A percentile compares a stretch with the other conserved stretches of the same genome.
Conservation (phyloP, 2,329 filamentous ascomycete genomes). For the Aspergillus ochraceus region DNA sequence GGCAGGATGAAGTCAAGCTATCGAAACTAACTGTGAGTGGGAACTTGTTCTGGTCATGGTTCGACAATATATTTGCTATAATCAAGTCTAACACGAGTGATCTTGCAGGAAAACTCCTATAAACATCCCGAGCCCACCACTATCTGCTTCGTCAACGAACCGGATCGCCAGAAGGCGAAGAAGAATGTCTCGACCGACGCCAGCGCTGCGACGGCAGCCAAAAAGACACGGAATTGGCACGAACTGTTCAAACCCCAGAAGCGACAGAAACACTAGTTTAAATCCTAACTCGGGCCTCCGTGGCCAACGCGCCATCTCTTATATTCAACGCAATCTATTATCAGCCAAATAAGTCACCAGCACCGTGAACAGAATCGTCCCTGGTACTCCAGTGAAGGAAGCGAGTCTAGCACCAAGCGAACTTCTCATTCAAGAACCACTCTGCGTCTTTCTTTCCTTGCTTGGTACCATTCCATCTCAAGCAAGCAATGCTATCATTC, state of each 20-base stretch:
- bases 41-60: not conserved
- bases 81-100: constrained; percentile 6
- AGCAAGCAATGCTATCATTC: constrained; percentile 46
- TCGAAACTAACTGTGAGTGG: constrained; percentile 34
- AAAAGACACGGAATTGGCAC: constrained; percentile 45
- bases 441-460: constrained; percentile 41
- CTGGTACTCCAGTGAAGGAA: not conserved
- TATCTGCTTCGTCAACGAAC: constrained; percentile 36
- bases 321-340: not conserved
- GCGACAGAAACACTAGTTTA: constrained; percentile 29
- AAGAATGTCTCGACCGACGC: constrained; percentile 25
- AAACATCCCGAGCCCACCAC: constrained; percentile 36
- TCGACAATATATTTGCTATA: not conserved
- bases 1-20: constrained; percentile 37
- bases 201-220: constrained; percentile 27
- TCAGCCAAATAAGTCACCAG: not conserved
- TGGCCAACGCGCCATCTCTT: not conserved
- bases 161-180: constrained; percentile 29
- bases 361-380: not conserved
- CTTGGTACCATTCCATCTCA: constrained; percentile 48
- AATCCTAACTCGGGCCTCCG: not conserved
- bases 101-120: constrained; percentile 31
- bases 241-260: constrained; percentile 42
- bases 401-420: constrained; percentile 45
- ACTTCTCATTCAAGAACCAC: constrained; percentile 52